phyloP scores from a whole-genome alignment of 495 filamentous ascomycete species.

The Xylaria acuta region DNA sequence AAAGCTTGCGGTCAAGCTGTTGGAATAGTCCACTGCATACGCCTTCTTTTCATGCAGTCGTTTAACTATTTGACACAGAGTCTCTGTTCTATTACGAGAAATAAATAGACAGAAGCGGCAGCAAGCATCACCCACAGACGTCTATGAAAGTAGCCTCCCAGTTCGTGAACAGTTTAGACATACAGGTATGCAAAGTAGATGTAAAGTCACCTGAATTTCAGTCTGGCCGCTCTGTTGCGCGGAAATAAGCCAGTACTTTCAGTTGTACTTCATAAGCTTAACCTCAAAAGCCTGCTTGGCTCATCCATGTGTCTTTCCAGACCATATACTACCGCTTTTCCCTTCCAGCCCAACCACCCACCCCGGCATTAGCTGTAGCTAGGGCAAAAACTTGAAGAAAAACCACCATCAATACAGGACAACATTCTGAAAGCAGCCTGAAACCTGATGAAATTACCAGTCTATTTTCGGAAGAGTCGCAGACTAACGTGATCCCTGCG shows the following conservation, averaged over 20 bases:
- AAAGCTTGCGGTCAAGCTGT: neutral
- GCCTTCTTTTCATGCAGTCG: constrained; percentile 1
- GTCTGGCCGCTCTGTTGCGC: constrained; percentile 12
- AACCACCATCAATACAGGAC: constrained; percentile 41
- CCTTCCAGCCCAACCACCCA: constrained; percentile 34
- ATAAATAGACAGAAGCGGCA: constrained; percentile 14
- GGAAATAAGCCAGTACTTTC: constrained; percentile 24
- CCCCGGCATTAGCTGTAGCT: constrained; percentile 32
- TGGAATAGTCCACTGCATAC: neutral
- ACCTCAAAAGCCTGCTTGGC: constrained; percentile 13
- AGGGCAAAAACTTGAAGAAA: constrained; percentile 37
- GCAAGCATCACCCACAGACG: constrained; percentile 10
- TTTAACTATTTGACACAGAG: constrained; percentile 3
- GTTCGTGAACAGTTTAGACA: constrained; percentile 11
- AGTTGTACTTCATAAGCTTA: constrained; percentile 20
- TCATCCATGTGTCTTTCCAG: constrained; percentile 26
- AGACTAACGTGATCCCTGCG: constrained; percentile 36
- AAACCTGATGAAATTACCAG: constrained; percentile 39
- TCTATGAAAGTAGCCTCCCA: neutral
- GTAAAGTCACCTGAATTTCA: constrained; percentile 23
- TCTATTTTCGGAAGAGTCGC: constrained; percentile 40
- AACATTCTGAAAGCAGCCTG: constrained; percentile 40
- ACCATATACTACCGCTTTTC: constrained; percentile 34
- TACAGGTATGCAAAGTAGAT: constrained; percentile 22
- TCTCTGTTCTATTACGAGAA: constrained; percentile 19